Conservation (phyloP, 2,329 filamentous ascomycete species). For the Fusarium sacchari region DNA sequence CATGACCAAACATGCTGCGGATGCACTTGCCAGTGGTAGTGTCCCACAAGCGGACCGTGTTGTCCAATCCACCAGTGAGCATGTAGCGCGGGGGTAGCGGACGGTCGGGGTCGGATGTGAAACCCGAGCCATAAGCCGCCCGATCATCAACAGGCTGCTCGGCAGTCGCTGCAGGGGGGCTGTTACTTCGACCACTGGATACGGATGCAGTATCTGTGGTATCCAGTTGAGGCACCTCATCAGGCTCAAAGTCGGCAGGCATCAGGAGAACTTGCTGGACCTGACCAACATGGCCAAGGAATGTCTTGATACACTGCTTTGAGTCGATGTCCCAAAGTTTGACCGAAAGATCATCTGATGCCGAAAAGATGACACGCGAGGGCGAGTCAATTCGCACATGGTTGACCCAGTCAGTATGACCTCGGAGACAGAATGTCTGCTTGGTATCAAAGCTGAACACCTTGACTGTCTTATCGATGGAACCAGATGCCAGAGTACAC, state of each 20-base stretch:
- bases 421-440: conserved; percentile 80
- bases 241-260: conserved; percentile 88
- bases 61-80: conserved; percentile 90
- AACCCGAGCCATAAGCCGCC: conserved; percentile 68
- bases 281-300: conserved; percentile 91
- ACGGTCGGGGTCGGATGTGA: conserved; percentile 69
- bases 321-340: conserved; percentile 94
- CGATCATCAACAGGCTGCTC: conserved; percentile 57
- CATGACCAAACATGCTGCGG: conserved; percentile 93
- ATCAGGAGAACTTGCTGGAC: conserved; percentile 91
- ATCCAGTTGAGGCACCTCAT: conserved; percentile 66
- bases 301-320: conserved; percentile 78
- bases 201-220: conserved; percentile 65
- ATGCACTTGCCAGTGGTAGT: conserved; percentile 83
- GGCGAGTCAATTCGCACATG: conserved; percentile 86
- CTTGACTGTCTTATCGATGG: conserved; percentile 88
- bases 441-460: conserved; percentile 92
- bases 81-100: conserved; percentile 88
- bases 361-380: conserved; percentile 88
- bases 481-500: conserved; percentile 86
- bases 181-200: conserved; percentile 58
- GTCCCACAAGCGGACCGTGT: conserved; percentile 93
- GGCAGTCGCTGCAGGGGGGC: conserved; percentile 48
- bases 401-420: conserved; percentile 96
- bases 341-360: conserved; percentile 91